Evolutionary conservation across 495 filamentous ascomycete species (phyloP), one percentile per base, ranked within the genome.

Genomic region (Lepraria neglecta): DNA sequence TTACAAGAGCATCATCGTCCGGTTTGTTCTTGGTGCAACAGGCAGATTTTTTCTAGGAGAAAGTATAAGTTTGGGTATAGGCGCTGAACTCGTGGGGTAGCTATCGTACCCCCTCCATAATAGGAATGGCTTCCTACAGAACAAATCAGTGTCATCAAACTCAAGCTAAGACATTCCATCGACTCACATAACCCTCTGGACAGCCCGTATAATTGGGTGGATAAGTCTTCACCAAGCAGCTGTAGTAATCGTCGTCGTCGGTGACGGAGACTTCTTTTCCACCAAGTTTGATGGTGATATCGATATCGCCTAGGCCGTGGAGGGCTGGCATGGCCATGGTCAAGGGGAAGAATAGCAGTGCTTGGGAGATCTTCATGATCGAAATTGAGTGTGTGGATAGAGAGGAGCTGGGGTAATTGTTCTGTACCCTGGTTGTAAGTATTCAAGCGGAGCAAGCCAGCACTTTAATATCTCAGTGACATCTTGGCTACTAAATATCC

Each of bases 341-440:
- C 15, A n/a, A 21, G 12, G 51, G 31, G 10, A 54, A 28, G 14
- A 54, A 54, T 6, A 35, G 5, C 1, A 54, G 31, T 3, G 35
- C n/a, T 35, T 19, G 51, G 5, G 51, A 53, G 31, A 54, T 30
- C 51, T 54, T 54, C 51, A 54, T 54, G 3, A 35, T 54, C 14
- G 5, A 4, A 33, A 35, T 10, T 2, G 31, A 35, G 28, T 10
- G 10, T 7, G 7, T 11, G 19, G n/a, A 38, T 24, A 38, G 35
- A 11, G 35, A 38, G 35, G 9, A 38, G 35, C 3, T 38, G 35
- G 9, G 12, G 35, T 38, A 38, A 12, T 2, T 38, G 35, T 7
- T 38, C 35, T 24, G 2, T 24, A 24, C 35, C 7, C 12, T 38
- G 35, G 35, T 38, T 38, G 35, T 0, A 7, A 12, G 35, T 7